Percentiles rank a stretch among this genome's conserved stretches.
Evolutionary conservation across 2,329 filamentous ascomycete species (phyloP).

Genomic region (Fusarium sp.): DNA sequence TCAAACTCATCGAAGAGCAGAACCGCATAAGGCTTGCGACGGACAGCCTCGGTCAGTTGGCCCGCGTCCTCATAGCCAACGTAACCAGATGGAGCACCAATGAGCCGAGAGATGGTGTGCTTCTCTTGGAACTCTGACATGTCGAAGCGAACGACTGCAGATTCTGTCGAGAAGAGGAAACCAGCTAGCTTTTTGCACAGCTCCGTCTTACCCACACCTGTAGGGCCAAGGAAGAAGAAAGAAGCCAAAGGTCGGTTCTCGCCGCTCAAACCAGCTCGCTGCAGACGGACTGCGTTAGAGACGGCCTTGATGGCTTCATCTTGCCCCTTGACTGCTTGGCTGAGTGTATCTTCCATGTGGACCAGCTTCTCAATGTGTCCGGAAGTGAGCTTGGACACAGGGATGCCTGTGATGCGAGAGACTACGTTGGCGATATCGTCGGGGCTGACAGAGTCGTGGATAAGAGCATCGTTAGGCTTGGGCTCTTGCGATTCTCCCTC

Average conservation of each 20-base stretch:
- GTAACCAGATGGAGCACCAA: constrained; percentile 92
- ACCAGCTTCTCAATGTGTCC: constrained; percentile 95
- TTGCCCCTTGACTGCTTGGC: constrained; percentile 86
- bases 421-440: constrained; percentile 96
- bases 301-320: constrained; percentile 93
- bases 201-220: constrained; percentile 96
- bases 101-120: constrained; percentile 91
- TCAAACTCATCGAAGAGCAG: constrained; percentile 97
- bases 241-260: constrained; percentile 92
- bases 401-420: constrained; percentile 90
- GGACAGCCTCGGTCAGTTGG: constrained; percentile 93
- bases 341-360: constrained; percentile 91
- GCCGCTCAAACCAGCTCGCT: constrained; percentile 88
- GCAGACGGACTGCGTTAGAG: constrained; percentile 91
- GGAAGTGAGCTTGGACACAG: constrained; percentile 88
- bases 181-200: constrained; percentile 94
- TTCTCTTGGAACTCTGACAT: constrained; percentile 99
- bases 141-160: constrained; percentile 91
- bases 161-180: constrained; percentile 92
- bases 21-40: constrained; percentile 94
- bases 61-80: constrained; percentile 97
- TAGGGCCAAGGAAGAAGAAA: constrained; percentile 98
- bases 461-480: constrained; percentile 64
- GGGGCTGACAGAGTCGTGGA: constrained; percentile 93
- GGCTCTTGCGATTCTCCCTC: constrained; percentile 64